A percentile compares a stretch with the other conserved stretches of the same genome.
phyloP scores from a whole-genome alignment of 495 filamentous ascomycete species.

The Xylaria grammica region DNA sequence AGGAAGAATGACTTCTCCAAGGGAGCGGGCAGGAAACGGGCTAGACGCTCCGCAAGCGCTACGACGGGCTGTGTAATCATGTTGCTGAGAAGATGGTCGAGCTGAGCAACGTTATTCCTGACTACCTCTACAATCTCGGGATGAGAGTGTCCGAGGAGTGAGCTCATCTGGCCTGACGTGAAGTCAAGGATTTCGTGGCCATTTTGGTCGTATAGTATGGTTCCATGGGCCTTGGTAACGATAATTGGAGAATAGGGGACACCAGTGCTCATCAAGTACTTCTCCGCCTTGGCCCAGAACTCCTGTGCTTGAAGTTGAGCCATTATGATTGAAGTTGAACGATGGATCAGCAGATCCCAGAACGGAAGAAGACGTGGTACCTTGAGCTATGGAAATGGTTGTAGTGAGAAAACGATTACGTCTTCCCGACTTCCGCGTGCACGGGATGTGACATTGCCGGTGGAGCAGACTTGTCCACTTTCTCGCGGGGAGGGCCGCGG shows the following conservation, averaged over 20 bases:
- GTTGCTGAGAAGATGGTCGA: slow-evolving; percentile 61
- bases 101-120: slow-evolving; percentile 42
- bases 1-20: slow-evolving; percentile 61
- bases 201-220: slow-evolving; percentile 27
- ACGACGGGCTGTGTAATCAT: slow-evolving; percentile 61
- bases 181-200: slow-evolving; percentile 55
- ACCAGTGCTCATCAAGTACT: slow-evolving; percentile 28
- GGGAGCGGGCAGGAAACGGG: slow-evolving; percentile 47
- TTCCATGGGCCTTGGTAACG: slow-evolving; percentile 21
- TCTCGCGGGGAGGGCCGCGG: not conserved
- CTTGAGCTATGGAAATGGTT: no score
- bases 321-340: not conserved
- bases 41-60: slow-evolving; percentile 50
- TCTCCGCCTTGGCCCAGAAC: slow-evolving; percentile 21
- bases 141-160: slow-evolving; percentile 61
- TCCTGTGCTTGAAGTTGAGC: slow-evolving; percentile 1
- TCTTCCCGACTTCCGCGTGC: not conserved
- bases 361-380: not conserved
- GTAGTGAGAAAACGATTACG: no score
- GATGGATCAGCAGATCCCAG: not conserved
- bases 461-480: not conserved
- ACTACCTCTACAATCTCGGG: slow-evolving; percentile 61
- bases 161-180: slow-evolving; percentile 64
- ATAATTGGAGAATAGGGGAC: slow-evolving; percentile 26
- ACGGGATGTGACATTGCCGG: not conserved